Evolutionary conservation across 345 rosid species (phyloP), one percentile per base, ranked within the genome.

Genomic region (Clausena lansium): DNA sequence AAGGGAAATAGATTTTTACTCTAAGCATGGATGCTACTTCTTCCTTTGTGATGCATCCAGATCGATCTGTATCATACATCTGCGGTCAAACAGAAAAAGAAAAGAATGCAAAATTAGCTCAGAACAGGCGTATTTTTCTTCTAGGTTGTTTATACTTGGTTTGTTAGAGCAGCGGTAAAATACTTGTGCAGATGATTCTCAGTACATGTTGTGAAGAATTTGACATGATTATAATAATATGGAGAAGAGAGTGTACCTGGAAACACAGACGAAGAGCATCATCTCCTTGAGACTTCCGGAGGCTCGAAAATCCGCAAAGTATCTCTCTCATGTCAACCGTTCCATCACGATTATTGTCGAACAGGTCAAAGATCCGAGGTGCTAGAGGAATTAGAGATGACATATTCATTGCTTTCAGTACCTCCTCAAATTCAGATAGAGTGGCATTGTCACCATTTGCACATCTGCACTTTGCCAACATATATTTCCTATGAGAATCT

Each of bases 21-120:
- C 91, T 85, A 9, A 89, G 89, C 87, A 90, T 85, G 15, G 94
- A 91, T 68, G 92, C 89, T 55, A 89, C 85, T 84, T 91, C 94
- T 79, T 87, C 92, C 86, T 86, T 89, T 0, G 91, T 87, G 67
- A 91, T 91, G 86, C 91, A 85, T 32, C 95, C 92, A 0, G 92
- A 91, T 74, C 90, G 85, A 69, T 89, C 92, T 3, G 89, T 84
- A 9, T 89, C 95, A 59, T 86, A 91, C 95, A 91, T 88, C 90
- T 91, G 87, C 74, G 3, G 28, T 50, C 74, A 67, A 77, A 58
- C 35, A 50, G 33, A 47, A 28, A 54, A 20, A 59, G 11, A 55
- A 55, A 47, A 64, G 25, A 28, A 20, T 5, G 30, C 28, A 30
- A 7, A 62, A 62, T 62, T 63, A 63, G 60, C 27, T 39, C 30